Evolutionary conservation across 2,329 filamentous ascomycete species (phyloP), one percentile per base, ranked within the genome.

Genomic region (Phyllachora maydis): DNA sequence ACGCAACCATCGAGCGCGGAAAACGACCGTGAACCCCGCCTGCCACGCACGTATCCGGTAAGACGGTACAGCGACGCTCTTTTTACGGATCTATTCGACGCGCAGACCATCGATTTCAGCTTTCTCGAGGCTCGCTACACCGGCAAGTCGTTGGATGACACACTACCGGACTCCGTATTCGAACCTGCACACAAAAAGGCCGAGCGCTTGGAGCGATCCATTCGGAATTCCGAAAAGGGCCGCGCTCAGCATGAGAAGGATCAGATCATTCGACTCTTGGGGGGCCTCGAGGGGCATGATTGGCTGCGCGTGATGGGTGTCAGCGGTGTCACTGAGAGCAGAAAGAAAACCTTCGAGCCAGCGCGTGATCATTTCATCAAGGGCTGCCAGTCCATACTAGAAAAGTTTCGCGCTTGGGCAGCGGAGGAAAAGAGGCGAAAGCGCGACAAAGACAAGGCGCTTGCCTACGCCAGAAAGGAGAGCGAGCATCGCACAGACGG

Each of bases 291-390:
- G 42, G 78, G 85, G 3, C 79, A 77, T 28, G 88, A 95, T 46
- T 98, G 88, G 88, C 56, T 93, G 27, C 72, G 77, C 30, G 65
- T 83, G 4, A 82, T 98, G 69, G 88, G 85, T 14, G 74, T 95
- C 16, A 85, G 70, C 32, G 79, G 65, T 11, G 53, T 90, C 18
- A 90, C 81, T 0, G 83, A 93, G 39, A 69, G 68, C 12, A 78
- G 79, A 39, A 85, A 79, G 48, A 88, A 76, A 44, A 65, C 73
- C 15, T 93, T 81, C 45, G 81, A 92, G 45, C 70, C 75, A 3
- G 88, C 88, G 30, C 66, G 88, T 14, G 62, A 72, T 29, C 71
- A 85, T 42, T 91, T 93, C 41, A 74, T 93, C 36, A 64, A 60
- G 27, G 81, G 90, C 30, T 83, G 90, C 28, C 62, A 79, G 31